phyloP scores from a whole-genome alignment of 2,329 filamentous ascomycete genomes.

The Aureobasidium zeae region DNA sequence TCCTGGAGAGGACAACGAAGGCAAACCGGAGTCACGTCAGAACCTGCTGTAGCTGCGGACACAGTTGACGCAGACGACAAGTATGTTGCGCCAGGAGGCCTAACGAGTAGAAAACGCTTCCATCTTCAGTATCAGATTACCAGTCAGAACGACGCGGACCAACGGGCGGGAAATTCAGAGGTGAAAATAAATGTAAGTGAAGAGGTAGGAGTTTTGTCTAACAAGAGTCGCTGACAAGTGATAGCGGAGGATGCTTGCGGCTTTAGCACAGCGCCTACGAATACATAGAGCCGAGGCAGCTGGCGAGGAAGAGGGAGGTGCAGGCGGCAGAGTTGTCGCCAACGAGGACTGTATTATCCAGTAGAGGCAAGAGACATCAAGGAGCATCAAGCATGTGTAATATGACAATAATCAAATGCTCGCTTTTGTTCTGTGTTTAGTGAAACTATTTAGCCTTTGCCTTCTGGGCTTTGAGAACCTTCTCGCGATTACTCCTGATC shows the following conservation, averaged over 20 bases:
- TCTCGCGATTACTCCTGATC: slow-evolving; percentile 98
- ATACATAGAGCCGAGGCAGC: slow-evolving; percentile 16
- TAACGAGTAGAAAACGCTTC: slow-evolving; percentile 50
- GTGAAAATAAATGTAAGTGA: slow-evolving; percentile 43
- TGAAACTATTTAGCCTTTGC: slow-evolving; percentile 58
- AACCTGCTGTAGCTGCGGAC: slow-evolving; percentile 21
- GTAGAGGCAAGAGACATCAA: slow-evolving; percentile 15
- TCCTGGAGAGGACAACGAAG: slow-evolving; percentile 14
- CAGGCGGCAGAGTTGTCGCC: slow-evolving; percentile 18
- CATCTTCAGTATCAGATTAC: slow-evolving; percentile 53
- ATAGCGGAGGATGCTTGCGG: slow-evolving; percentile 23
- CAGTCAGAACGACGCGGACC: slow-evolving; percentile 51
- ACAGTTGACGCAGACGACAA: slow-evolving; percentile 30
- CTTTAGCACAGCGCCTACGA: slow-evolving; percentile 21
- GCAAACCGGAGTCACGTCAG: slow-evolving; percentile 19
- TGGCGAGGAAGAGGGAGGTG: slow-evolving; percentile 16
- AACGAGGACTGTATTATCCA: slow-evolving; percentile 25
- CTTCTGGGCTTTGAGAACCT: slow-evolving; percentile 84
- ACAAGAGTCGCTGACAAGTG: slow-evolving; percentile 13
- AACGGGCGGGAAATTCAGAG: slow-evolving; percentile 49
- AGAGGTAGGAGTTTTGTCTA: not conserved
- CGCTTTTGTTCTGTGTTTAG: no score
- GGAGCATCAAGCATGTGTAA: no score
- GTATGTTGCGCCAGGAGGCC: slow-evolving; percentile 36
- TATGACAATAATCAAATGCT: no score